Evolutionary conservation across 2,329 filamentous ascomycete genomes (phyloP).

Genomic region (Xylaria multiplex): DNA sequence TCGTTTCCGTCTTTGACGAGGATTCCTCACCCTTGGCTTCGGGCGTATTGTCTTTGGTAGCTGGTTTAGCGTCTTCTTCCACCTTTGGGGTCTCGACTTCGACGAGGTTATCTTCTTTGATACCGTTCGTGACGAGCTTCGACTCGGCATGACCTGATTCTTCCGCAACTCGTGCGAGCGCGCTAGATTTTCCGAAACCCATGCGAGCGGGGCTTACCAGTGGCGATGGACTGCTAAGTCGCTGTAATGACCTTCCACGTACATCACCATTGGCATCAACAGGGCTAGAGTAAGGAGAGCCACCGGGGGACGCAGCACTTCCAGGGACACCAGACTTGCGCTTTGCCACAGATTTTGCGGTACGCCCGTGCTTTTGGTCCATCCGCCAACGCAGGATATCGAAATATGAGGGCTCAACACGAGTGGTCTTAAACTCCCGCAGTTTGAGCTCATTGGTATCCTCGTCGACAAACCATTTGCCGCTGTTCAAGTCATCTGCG

Average conservation of each 20-base stretch:
- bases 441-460: constrained; percentile 91
- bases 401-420: constrained; percentile 91
- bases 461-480: constrained; percentile 92
- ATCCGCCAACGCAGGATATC: constrained; percentile 94
- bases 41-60: constrained; percentile 44
- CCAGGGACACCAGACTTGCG: constrained; percentile 63
- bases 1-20: constrained; percentile 44
- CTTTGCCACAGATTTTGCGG: constrained; percentile 56
- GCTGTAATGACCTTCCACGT: constrained; percentile 77
- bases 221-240: constrained; percentile 72
- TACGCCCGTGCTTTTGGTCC: constrained; percentile 92
- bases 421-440: constrained; percentile 87
- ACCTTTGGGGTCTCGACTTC: constrained; percentile 65
- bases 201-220: constrained; percentile 72
- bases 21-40: constrained; percentile 53
- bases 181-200: constrained; percentile 74
- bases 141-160: constrained; percentile 58
- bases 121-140: constrained; percentile 47
- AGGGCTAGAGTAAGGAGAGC: constrained; percentile 72
- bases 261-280: constrained; percentile 67
- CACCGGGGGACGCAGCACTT: constrained; percentile 57
- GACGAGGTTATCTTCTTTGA: constrained; percentile 62
- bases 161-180: constrained; percentile 78
- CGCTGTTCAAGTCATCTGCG: constrained; percentile 89
- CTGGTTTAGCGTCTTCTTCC: constrained; percentile 56